These are phyloP conservation scores for Ogataea wickerhamii DNA, from an alignment of 805 yeast species.

Conservation along the genomic window DNA sequence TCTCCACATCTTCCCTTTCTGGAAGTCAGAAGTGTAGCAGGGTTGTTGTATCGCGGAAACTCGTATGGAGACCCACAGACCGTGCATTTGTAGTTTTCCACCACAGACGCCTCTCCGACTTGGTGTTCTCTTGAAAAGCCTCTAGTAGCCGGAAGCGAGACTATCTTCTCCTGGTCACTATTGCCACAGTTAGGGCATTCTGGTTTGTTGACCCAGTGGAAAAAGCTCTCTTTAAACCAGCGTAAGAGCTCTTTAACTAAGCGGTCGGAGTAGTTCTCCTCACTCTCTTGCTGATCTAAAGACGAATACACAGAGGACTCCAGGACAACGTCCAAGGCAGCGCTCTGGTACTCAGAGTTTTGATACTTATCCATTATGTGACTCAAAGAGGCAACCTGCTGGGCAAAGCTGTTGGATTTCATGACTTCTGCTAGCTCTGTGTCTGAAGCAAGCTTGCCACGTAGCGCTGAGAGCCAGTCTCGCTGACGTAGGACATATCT, in stretches of 20 bases:
- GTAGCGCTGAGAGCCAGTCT: conserved; percentile 2
- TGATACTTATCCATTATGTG: conserved; percentile 36
- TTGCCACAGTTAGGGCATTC: conserved; percentile 52
- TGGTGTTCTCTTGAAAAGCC: conserved; percentile 45
- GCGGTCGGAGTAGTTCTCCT: conserved; percentile 49
- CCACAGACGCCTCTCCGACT: conserved; percentile 49
- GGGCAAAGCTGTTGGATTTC: conserved; percentile 10
- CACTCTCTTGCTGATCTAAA: conserved; percentile 30
- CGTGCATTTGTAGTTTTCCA: conserved; percentile 64
- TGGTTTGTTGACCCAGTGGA: conserved; percentile 78
- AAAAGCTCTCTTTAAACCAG: conserved; percentile 78
- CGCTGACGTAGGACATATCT: conserved; percentile 11
- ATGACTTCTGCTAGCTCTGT: conserved; percentile 1
- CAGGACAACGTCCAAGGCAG: conserved; percentile 62
- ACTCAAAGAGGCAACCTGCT: conserved; percentile 11
- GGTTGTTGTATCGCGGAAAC: conserved; percentile 77
- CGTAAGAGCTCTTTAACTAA: conserved; percentile 53
- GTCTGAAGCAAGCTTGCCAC: conserved; percentile 2
- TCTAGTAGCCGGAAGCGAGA: conserved; percentile 33
- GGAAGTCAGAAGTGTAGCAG: conserved; percentile 55
- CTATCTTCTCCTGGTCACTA: conserved; percentile 38
- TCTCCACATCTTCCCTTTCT: conserved; percentile 89
- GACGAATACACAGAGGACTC: conserved; percentile 58
- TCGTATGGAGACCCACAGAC: conserved; percentile 45
- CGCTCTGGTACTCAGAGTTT: conserved; percentile 42